Conservation (phyloP, 257 asterid genomes). For the Nicotiana obtusifolia region DNA sequence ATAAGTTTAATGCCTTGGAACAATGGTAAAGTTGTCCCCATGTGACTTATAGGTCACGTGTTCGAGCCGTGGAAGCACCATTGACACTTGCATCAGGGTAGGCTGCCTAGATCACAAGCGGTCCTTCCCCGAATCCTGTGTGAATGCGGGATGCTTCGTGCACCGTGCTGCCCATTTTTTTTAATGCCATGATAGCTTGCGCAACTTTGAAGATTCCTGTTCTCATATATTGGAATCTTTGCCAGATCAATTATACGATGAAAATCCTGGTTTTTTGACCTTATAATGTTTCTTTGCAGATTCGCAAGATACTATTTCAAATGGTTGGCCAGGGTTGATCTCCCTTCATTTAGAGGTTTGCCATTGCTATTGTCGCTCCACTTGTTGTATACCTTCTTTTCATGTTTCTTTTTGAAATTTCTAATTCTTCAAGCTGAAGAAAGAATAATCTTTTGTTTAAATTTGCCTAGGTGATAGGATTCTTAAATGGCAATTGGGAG, state of each 20-base stretch:
- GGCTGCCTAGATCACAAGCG: too few relatives aligned
- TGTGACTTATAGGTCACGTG: too few relatives aligned
- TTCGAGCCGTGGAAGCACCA: too few relatives aligned
- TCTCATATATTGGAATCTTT: neutral
- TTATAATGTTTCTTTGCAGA: conserved; percentile 30
- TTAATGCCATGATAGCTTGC: neutral
- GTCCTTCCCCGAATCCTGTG: too few relatives aligned
- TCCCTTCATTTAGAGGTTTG: conserved; percentile 79
- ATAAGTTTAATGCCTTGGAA: neutral
- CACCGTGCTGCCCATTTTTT: too few relatives aligned
- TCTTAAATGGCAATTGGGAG: neutral
- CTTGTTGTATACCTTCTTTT: neutral
- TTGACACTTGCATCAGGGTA: too few relatives aligned
- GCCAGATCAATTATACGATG: neutral
- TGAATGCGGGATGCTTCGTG: too few relatives aligned
- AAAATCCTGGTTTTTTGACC: neutral
- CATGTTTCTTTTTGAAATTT: conserved; percentile 2
- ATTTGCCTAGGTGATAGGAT: neutral
- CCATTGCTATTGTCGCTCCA: conserved; percentile 5
- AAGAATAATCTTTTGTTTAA: neutral
- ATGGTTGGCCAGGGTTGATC: conserved; percentile 84
- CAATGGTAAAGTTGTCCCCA: too few relatives aligned
- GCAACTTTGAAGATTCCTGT: neutral
- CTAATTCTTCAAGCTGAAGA: conserved; percentile 3
- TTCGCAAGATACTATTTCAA: conserved; percentile 68